Evolutionary conservation across 2,329 filamentous ascomycete species (phyloP).

Genomic region (Fonsecaea nubica): DNA sequence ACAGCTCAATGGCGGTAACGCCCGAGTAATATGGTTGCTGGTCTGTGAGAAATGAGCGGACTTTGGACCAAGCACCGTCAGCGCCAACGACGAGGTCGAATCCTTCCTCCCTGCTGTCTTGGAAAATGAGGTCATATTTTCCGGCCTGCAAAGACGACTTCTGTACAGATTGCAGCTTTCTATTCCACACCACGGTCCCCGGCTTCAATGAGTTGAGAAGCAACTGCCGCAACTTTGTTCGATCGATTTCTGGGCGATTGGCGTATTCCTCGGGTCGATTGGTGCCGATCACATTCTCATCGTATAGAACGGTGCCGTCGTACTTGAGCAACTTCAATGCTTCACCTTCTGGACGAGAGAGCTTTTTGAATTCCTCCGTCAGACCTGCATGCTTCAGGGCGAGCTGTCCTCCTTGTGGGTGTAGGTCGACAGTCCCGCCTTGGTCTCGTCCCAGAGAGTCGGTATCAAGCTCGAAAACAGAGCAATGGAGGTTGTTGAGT

Average conservation of each 20-base stretch:
- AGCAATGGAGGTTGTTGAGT: constrained; percentile 54
- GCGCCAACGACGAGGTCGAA: constrained; percentile 51
- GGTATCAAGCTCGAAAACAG: constrained; percentile 57
- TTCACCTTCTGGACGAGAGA: constrained; percentile 61
- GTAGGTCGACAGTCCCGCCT: constrained; percentile 63
- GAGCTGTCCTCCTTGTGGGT: constrained; percentile 58
- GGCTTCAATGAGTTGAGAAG: constrained; percentile 55
- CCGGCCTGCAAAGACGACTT: constrained; percentile 12
- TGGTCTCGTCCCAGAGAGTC: constrained; percentile 54
- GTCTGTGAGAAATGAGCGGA: constrained; percentile 44
- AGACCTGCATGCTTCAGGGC: constrained; percentile 60
- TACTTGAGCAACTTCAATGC: constrained; percentile 57
- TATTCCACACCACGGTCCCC: constrained; percentile 56
- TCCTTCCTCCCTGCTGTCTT: constrained; percentile 25
- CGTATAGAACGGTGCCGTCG: constrained; percentile 44
- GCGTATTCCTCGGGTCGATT: constrained; percentile 18
- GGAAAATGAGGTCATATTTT: constrained; percentile 27
- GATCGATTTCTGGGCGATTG: constrained; percentile 62
- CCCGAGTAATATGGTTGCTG: constrained; percentile 39
- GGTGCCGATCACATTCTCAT: constrained; percentile 40
- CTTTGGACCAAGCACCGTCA: constrained; percentile 52
- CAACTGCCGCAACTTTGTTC: constrained; percentile 53
- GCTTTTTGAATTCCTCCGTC: constrained; percentile 57
- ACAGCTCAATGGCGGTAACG: constrained; percentile 53
- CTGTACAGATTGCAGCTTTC: constrained; percentile 51